Conservation (phyloP, 1,284 basidiomycete species). For the Boletus smithii region DNA sequence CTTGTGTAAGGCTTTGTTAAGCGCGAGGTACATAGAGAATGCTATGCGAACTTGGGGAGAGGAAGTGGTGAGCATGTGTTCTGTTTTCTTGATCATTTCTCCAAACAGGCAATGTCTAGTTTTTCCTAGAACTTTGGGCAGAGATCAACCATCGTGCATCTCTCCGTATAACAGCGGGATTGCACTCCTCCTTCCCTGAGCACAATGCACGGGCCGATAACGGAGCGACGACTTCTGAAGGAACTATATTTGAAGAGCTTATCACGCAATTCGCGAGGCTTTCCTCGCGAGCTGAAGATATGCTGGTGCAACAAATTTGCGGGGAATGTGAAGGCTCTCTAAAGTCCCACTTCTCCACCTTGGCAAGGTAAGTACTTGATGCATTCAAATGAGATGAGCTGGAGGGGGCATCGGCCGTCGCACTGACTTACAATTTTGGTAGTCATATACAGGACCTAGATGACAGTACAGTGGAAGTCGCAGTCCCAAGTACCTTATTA, state of each 20-base stretch:
- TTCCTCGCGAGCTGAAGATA: slow-evolving; percentile 74
- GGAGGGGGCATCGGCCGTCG: background rate
- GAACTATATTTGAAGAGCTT: slow-evolving; percentile 75
- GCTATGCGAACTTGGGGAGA: slow-evolving; percentile 82
- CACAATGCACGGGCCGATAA: slow-evolving; percentile 21
- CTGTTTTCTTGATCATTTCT: background rate
- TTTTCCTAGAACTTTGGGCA: slow-evolving; percentile 84
- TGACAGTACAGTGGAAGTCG: slow-evolving; percentile 41
- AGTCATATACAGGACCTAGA: slow-evolving; percentile 25
- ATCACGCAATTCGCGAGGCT: slow-evolving; percentile 61
- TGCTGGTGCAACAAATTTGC: slow-evolving; percentile 78
- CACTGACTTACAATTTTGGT: slow-evolving; percentile 5
- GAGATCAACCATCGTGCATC: slow-evolving; percentile 63
- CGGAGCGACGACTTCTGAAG: slow-evolving; percentile 38
- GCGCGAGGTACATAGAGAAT: slow-evolving; percentile 65
- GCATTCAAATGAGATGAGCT: too few species aligned
- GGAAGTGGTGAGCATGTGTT: slow-evolving; percentile 61
- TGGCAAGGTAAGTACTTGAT: slow-evolving; percentile 35
- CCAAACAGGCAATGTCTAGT: slow-evolving; percentile 44
- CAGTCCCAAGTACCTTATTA: slow-evolving; percentile 64
- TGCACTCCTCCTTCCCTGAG: slow-evolving; percentile 49
- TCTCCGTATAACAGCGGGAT: slow-evolving; percentile 51
- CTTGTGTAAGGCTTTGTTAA: slow-evolving; percentile 79
- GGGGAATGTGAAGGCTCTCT: slow-evolving; percentile 75
- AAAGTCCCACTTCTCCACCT: slow-evolving; percentile 62